Evolutionary conservation across 495 filamentous ascomycete genomes (phyloP).

Genomic region (Penicillium cataractarum): DNA sequence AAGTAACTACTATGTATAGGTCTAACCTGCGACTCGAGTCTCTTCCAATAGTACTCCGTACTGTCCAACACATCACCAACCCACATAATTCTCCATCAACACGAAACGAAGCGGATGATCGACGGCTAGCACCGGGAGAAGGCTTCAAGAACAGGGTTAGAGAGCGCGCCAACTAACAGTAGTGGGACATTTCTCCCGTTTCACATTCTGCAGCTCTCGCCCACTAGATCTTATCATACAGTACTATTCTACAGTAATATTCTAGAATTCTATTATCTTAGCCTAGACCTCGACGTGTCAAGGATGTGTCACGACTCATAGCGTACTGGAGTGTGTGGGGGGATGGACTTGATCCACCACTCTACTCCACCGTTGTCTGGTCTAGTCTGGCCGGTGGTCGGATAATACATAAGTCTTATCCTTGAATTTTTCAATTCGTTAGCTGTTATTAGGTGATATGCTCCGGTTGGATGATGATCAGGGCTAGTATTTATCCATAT

Average conservation of each 20-base stretch:
- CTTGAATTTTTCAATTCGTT: not conserved
- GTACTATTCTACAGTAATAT: not conserved
- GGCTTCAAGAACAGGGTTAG: no score
- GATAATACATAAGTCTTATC: not conserved
- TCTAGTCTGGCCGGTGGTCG: not conserved
- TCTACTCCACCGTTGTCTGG: not conserved
- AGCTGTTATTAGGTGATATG: not conserved
- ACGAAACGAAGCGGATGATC: slow-evolving; percentile 32
- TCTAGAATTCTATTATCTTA: slow-evolving; percentile 9
- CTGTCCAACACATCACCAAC: no score
- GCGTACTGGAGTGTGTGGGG: slow-evolving; percentile 1
- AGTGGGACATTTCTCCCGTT: not conserved
- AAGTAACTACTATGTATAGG: no score
- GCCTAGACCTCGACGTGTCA: slow-evolving; percentile 22
- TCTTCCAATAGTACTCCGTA: no score
- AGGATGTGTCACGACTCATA: slow-evolving; percentile 23
- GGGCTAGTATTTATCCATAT: not conserved
- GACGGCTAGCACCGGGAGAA: slow-evolving; percentile 15
- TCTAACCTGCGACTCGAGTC: no score
- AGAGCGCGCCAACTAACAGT: not conserved
- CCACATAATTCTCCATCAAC: slow-evolving; percentile 18
- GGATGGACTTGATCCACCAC: not conserved
- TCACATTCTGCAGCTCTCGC: not conserved
- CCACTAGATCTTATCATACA: not conserved
- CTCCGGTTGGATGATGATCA: not conserved